phyloP scores from a whole-genome alignment of 2,329 filamentous ascomycete species.

The Ascochyta fabae region DNA sequence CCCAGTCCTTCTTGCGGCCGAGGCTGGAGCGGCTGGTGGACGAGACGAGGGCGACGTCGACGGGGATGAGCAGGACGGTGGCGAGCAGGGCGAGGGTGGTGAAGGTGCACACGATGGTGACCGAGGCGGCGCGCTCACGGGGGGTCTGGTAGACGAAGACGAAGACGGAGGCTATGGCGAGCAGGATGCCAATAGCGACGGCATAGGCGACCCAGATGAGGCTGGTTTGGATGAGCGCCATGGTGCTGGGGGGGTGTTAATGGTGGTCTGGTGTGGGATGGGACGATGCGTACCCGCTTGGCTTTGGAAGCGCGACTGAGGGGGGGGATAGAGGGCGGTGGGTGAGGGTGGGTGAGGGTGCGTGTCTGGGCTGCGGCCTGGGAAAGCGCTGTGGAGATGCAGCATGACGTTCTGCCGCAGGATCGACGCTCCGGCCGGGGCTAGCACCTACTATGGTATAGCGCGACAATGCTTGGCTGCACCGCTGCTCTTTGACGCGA shows the following conservation, averaged over 20 bases:
- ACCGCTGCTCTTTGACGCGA: neutral
- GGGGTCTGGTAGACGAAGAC: slow-evolving; percentile 92
- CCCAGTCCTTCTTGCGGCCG: slow-evolving; percentile 93
- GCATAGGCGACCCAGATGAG: slow-evolving; percentile 96
- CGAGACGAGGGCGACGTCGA: slow-evolving; percentile 93
- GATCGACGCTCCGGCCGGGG: neutral
- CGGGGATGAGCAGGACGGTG: slow-evolving; percentile 88
- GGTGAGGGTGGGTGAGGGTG: too few species aligned
- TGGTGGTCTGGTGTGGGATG: neutral
- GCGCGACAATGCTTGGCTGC: neutral
- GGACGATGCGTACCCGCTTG: neutral
- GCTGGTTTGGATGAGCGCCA: slow-evolving; percentile 80
- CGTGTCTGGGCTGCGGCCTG: neutral
- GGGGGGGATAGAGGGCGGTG: neutral
- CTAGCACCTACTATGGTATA: neutral
- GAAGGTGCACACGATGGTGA: slow-evolving; percentile 84
- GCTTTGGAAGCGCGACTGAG: neutral
- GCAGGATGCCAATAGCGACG: slow-evolving; percentile 76
- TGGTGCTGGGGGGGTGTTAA: slow-evolving; percentile 36
- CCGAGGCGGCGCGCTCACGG: slow-evolving; percentile 80
- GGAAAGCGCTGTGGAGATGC: neutral
- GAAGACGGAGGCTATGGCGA: slow-evolving; percentile 80
- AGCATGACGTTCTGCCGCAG: slow-evolving; percentile 10
- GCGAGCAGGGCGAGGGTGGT: slow-evolving; percentile 87
- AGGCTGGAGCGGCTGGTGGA: slow-evolving; percentile 78